phyloP scores from a whole-genome alignment of 257 asterid genomes.

The Solanum tacnaense region DNA sequence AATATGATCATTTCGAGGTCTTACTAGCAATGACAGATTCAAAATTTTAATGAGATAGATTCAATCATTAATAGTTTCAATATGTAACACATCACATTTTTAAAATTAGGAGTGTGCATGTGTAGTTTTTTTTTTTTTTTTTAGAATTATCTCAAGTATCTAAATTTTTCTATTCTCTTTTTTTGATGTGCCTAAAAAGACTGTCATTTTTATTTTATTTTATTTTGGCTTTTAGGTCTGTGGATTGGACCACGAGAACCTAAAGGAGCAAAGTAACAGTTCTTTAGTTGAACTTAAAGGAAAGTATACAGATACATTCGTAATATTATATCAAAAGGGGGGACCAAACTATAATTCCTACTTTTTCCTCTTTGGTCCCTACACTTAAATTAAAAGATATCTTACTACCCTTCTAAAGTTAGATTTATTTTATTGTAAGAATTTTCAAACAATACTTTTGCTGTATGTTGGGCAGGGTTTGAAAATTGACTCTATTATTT shows the following conservation, averaged over 20 bases:
- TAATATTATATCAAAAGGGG: neutral
- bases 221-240: neutral
- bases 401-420: neutral
- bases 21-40: neutral
- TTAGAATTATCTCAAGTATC: neutral
- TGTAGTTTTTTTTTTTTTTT: too few relatives aligned
- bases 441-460: neutral
- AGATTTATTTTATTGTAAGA: neutral
- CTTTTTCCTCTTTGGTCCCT: neutral
- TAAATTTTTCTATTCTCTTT: neutral
- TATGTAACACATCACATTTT: neutral
- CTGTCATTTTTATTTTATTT: neutral
- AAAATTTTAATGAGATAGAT: neutral
- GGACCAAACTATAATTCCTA: neutral
- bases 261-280: neutral
- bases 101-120: neutral
- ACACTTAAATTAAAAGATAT: neutral
- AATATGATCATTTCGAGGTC: neutral
- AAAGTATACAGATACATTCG: neutral
- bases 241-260: neutral
- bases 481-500: neutral
- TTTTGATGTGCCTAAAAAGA: neutral
- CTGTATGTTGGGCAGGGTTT: neutral
- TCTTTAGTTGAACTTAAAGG: conserved; percentile 4
- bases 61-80: neutral